Conservation (phyloP, 805 yeast species). For the Blastobotrys peoriensis region DNA sequence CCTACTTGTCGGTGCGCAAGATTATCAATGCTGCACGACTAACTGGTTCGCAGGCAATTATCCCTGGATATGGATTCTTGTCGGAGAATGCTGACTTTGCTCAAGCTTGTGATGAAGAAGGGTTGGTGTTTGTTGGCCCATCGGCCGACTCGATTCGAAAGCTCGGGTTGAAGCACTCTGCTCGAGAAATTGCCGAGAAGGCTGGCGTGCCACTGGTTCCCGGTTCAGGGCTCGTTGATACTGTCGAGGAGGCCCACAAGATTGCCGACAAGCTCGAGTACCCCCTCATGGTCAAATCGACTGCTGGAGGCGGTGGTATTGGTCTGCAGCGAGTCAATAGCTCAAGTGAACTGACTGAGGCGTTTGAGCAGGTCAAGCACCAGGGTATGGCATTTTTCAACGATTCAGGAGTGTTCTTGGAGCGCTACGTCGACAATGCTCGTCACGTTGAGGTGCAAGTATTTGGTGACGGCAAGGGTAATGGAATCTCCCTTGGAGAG, state of each 20-base stretch:
- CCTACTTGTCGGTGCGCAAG: conserved; percentile 81
- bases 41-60: conserved; percentile 86
- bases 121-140: conserved; percentile 94
- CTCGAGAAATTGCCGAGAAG: conserved; percentile 82
- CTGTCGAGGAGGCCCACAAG: conserved; percentile 65
- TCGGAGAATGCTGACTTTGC: conserved; percentile 97
- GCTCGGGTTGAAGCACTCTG: conserved; percentile 92
- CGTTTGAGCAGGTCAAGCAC: conserved; percentile 85
- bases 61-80: conserved; percentile 95
- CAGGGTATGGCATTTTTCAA: conserved; percentile 92
- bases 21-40: conserved; percentile 79
- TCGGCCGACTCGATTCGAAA: conserved; percentile 87
- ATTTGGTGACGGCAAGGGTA: conserved; percentile 93
- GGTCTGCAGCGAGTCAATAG: conserved; percentile 91
- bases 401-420: conserved; percentile 91
- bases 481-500: conserved; percentile 91
- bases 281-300: conserved; percentile 93
- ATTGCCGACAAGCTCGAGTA: conserved; percentile 70
- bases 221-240: conserved; percentile 80
- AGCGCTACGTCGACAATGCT: conserved; percentile 89
- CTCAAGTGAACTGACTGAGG: conserved; percentile 71
- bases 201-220: conserved; percentile 98
- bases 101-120: conserved; percentile 75
- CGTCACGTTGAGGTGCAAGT: conserved; percentile 96
- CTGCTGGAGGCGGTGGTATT: conserved; percentile 99